A percentile compares a stretch with the other conserved stretches of the same genome.
Evolutionary conservation across 208 protist species (phyloP).

Genomic region (Crithidia sp.): DNA sequence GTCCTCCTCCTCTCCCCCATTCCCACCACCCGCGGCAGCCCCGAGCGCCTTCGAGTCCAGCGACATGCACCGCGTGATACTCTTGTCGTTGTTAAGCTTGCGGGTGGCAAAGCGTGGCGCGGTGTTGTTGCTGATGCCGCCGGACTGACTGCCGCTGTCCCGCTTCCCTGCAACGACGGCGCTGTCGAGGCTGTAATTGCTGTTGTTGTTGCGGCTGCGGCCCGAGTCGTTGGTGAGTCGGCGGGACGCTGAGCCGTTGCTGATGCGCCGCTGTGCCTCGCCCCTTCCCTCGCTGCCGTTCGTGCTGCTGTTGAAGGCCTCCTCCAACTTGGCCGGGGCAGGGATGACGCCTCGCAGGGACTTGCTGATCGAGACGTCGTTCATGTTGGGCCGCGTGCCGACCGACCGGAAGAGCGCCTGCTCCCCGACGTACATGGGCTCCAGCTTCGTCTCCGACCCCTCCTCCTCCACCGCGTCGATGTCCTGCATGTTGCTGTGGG

Average conservation of each 20-base stretch:
- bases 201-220: neutral
- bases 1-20: conserved; percentile 9
- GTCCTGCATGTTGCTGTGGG: conserved; percentile 35
- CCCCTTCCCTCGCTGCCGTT: neutral
- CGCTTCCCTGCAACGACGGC: conserved; percentile 6
- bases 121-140: neutral
- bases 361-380: conserved; percentile 39
- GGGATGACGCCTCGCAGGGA: conserved; percentile 34
- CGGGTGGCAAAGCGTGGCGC: neutral
- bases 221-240: neutral
- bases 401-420: conserved; percentile 49
- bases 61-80: conserved; percentile 26
- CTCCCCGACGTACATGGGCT: conserved; percentile 44
- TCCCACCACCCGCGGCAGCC: neutral
- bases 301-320: neutral
- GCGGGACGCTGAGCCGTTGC: neutral
- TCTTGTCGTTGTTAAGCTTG: neutral
- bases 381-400: conserved; percentile 21
- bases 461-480: conserved; percentile 18
- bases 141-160: neutral
- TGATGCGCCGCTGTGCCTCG: neutral
- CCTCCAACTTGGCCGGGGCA: neutral
- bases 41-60: conserved; percentile 46
- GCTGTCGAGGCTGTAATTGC: conserved; percentile 32
- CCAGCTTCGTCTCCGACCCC: conserved; percentile 23